Percentiles rank a stretch among this genome's conserved stretches.
These are phyloP conservation scores for Zea luxurians DNA, from an alignment of 176 grass and related monocot species.

Conservation along the genomic window DNA sequence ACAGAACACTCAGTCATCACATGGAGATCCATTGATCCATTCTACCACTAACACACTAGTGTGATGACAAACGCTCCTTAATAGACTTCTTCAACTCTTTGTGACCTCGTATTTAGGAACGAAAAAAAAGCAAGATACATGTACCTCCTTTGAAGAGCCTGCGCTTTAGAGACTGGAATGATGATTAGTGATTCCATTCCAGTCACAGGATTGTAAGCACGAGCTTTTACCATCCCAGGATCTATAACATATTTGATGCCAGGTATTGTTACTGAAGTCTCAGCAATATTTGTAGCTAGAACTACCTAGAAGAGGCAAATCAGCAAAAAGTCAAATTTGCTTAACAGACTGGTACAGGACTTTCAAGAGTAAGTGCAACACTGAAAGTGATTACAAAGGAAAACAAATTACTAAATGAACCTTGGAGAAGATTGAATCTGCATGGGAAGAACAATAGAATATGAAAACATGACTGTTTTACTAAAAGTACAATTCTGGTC, in stretches of 20 bases:
- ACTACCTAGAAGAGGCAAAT: conserved; percentile 59
- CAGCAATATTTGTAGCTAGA: conserved; percentile 98
- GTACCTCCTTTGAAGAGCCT: conserved; percentile 95
- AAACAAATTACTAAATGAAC: conserved; percentile 16
- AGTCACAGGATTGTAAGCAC: conserved; percentile 91
- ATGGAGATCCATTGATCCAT: not conserved
- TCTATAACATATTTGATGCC: conserved; percentile 99
- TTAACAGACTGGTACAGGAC: not conserved
- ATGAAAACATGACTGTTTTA: not conserved
- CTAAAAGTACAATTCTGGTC: not conserved
- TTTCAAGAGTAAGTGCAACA: conserved; percentile 4
- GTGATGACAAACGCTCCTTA: not conserved
- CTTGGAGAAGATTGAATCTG: conserved; percentile 23
- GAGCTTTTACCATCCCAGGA: conserved; percentile 91
- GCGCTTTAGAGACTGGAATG: conserved; percentile 84
- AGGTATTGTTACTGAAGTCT: conserved; percentile 96
- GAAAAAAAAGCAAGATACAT: conserved; percentile 9
- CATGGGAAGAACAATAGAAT: conserved; percentile 10
- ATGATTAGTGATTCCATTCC: conserved; percentile 94
- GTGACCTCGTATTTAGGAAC: not conserved
- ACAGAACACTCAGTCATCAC: not conserved
- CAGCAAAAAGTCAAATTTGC: conserved; percentile 9
- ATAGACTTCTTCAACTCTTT: not conserved
- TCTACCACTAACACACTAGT: not conserved
- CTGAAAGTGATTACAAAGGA: not conserved